phyloP scores from a whole-genome alignment of 2,329 filamentous ascomycete genomes.

The Penicillium concentricum region DNA sequence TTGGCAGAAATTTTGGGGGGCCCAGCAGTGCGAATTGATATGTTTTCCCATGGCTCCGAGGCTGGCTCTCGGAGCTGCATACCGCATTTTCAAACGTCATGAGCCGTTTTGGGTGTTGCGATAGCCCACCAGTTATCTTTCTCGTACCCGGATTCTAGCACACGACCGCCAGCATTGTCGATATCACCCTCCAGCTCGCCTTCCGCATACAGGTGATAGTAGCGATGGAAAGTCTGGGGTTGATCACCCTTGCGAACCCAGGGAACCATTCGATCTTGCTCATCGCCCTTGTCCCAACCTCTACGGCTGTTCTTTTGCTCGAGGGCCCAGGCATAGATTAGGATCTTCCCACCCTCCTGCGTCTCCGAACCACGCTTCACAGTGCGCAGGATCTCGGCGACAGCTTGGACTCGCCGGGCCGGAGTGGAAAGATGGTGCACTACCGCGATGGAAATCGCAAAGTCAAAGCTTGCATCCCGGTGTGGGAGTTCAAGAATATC shows the following conservation, averaged over 20 bases:
- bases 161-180: constrained; percentile 66
- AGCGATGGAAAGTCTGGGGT: constrained; percentile 70
- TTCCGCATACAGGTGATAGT: constrained; percentile 88
- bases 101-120: constrained; percentile 38
- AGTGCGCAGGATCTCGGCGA: constrained; percentile 68
- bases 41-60: constrained; percentile 20
- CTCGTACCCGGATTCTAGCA: constrained; percentile 84
- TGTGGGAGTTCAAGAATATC: constrained; percentile 85
- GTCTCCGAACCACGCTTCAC: constrained; percentile 44
- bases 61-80: constrained; percentile 31
- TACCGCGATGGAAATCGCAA: constrained; percentile 91
- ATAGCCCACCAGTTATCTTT: constrained; percentile 99
- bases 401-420: constrained; percentile 68
- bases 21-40: constrained; percentile 6
- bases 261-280: constrained; percentile 92
- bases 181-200: constrained; percentile 86
- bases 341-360: constrained; percentile 58
- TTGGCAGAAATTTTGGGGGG: constrained; percentile 8
- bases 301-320: constrained; percentile 84
- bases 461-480: constrained; percentile 66
- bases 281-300: constrained; percentile 79
- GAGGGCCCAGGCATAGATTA: constrained; percentile 93
- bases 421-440: constrained; percentile 87
- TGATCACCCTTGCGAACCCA: constrained; percentile 69
- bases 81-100: constrained; percentile 11